phyloP scores from a whole-genome alignment of 495 filamentous ascomycete species.

The Annulohypoxylon maeteangense region DNA sequence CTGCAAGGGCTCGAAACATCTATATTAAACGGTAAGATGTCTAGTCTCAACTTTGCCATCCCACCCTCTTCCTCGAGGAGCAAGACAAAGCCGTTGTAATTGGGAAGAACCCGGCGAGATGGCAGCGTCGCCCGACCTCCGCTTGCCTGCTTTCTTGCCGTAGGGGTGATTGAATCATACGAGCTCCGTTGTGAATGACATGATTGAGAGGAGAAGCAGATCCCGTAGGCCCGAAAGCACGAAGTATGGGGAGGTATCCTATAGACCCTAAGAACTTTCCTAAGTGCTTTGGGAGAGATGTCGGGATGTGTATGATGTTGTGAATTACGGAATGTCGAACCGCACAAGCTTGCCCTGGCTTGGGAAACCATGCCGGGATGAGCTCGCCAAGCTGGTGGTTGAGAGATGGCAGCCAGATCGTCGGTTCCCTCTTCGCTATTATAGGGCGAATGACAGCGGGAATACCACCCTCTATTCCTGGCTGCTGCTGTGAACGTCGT shows the following conservation, averaged over 20 bases:
- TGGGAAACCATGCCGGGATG: constrained; percentile 17
- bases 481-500: constrained; percentile 43
- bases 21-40: constrained; percentile 38
- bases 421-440: constrained; percentile 28
- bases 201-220: constrained; percentile 15
- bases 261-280: neutral
- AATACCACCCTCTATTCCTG: constrained; percentile 35
- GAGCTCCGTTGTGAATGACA: constrained; percentile 11
- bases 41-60: constrained; percentile 40
- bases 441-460: constrained; percentile 35
- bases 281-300: neutral
- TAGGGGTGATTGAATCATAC: constrained; percentile 17
- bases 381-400: constrained; percentile 3
- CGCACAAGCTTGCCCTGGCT: constrained; percentile 9
- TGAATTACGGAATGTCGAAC: constrained; percentile 16
- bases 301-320: constrained; percentile 27
- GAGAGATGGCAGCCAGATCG: constrained; percentile 22
- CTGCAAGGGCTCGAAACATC: constrained; percentile 46
- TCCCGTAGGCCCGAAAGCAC: constrained; percentile 19
- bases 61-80: constrained; percentile 23
- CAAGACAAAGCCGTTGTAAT: constrained; percentile 41
- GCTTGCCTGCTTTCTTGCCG: constrained; percentile 14
- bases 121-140: constrained; percentile 8
- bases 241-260: neutral
- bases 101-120: constrained; percentile 17